These are phyloP conservation scores for Aspergillus sp. DNA, from an alignment of 2,329 filamentous ascomycete species.

Conservation along the genomic window DNA sequence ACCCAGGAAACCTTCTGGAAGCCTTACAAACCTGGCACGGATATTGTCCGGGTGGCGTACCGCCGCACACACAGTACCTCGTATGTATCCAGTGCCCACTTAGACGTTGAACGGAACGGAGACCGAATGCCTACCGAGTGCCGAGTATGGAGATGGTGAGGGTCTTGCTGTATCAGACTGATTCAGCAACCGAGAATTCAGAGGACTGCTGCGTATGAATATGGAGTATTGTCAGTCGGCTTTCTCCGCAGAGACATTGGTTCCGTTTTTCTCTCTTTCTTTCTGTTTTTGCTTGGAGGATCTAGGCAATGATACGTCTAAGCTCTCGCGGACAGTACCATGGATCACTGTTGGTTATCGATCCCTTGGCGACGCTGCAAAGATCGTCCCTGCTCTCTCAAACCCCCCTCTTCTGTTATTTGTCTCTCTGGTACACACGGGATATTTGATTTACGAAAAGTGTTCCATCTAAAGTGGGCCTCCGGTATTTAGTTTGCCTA, in stretches of 20 bases:
- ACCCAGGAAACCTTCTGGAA: not conserved
- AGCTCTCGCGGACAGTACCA: not conserved
- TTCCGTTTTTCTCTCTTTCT: not conserved
- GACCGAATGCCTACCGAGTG: not conserved
- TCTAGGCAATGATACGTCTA: too few relatives aligned
- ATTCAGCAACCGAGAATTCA: not conserved
- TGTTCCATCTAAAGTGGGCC: not conserved
- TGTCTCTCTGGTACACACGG: not conserved
- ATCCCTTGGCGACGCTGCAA: not conserved
- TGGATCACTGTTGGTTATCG: not conserved
- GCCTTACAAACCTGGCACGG: not conserved
- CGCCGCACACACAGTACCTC: not conserved
- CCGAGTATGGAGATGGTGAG: not conserved
- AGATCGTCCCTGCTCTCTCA: not conserved
- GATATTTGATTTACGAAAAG: constrained; percentile 1
- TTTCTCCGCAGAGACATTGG: not conserved
- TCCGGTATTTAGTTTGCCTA: constrained; percentile 1
- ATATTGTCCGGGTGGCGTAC: not conserved
- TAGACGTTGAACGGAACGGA: not conserved
- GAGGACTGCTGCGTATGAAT: not conserved
- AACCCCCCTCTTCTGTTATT: not conserved
- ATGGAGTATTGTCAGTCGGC: not conserved
- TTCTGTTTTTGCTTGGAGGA: too few relatives aligned
- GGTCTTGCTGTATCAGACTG: not conserved
- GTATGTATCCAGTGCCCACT: not conserved